Conservation (phyloP, 768 basidiomycete genomes). For the Lepiota subincarnata region DNA sequence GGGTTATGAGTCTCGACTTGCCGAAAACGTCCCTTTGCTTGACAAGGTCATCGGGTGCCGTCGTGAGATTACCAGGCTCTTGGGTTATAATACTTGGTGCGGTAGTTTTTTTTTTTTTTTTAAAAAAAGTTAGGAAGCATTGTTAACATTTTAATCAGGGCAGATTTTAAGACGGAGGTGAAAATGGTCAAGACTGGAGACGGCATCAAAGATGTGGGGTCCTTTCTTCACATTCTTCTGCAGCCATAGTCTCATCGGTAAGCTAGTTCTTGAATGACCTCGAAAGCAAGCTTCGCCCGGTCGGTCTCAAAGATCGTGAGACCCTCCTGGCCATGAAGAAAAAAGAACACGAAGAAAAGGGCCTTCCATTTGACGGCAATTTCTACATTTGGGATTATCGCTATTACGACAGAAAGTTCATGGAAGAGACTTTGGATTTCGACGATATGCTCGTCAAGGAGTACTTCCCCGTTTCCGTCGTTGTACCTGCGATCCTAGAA, state of each 20-base stretch:
- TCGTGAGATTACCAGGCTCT: conserved; percentile 58
- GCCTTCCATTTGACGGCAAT: conserved; percentile 61
- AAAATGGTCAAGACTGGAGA: conserved; percentile 80
- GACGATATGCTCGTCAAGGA: conserved; percentile 82
- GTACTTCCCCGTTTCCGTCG: conserved; percentile 83
- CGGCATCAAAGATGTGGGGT: conserved; percentile 50
- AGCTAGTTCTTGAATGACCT: conserved; percentile 75
- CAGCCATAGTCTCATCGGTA: background rate
- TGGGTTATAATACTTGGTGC: conserved; percentile 72
- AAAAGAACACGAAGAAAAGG: conserved; percentile 60
- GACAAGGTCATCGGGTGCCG: conserved; percentile 66
- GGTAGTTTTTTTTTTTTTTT: background rate
- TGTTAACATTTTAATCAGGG: conserved; percentile 31
- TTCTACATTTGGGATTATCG: conserved; percentile 87
- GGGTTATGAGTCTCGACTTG: conserved; percentile 64
- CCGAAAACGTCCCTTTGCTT: conserved; percentile 67
- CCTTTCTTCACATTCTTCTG: background rate
- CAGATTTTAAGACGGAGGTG: conserved; percentile 78
- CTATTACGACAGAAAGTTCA: conserved; percentile 63
- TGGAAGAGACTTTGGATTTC: conserved; percentile 62
- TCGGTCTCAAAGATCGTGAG: conserved; percentile 64
- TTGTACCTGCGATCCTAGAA: conserved; percentile 76
- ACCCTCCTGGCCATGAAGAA: conserved; percentile 70
- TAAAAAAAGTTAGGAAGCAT: background rate
- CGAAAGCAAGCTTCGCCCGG: conserved; percentile 65